Evolutionary conservation across 2,329 filamentous ascomycete genomes (phyloP).

Genomic region (Pseudogymnoascus pannorum): DNA sequence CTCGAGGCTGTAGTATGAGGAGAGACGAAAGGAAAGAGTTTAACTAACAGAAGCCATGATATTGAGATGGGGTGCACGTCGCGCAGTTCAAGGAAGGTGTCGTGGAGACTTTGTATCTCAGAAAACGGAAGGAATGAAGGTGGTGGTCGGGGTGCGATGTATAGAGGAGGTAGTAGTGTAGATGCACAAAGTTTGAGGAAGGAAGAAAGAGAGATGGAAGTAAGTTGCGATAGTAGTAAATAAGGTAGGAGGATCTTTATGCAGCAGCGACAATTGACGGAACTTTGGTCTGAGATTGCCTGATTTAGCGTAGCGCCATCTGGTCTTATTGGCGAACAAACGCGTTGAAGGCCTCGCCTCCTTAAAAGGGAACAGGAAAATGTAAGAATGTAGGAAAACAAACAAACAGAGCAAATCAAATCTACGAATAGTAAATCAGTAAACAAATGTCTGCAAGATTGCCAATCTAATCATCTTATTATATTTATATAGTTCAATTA

Average conservation of each 20-base stretch:
- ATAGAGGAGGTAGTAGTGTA: background rate
- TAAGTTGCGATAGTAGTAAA: constrained; percentile 8
- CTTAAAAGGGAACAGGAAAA: constrained; percentile 2
- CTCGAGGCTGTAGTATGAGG: constrained; percentile 3
- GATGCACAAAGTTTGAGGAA: constrained; percentile 7
- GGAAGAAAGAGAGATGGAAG: constrained; percentile 8
- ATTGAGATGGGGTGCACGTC: constrained; percentile 13
- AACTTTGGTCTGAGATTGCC: constrained; percentile 3
- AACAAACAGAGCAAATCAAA: background rate
- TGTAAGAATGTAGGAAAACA: background rate
- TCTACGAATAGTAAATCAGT: background rate
- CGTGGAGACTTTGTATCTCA: constrained; percentile 9
- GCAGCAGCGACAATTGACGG: constrained; percentile 5
- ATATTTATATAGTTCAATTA: constrained; percentile 1
- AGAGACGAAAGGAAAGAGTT: constrained; percentile 10
- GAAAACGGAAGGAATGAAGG: background rate
- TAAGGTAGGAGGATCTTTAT: constrained; percentile 9
- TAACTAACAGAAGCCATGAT: constrained; percentile 26
- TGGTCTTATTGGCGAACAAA: constrained; percentile 9
- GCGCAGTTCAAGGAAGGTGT: constrained; percentile 10
- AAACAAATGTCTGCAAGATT: background rate
- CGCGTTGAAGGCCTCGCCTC: constrained; percentile 8
- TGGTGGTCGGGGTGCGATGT: background rate
- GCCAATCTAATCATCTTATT: background rate
- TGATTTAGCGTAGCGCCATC: background rate